Base-by-base conservation (phyloP, 2,329 filamentous ascomycete genomes). In the Paraphaeosphaeria sporulosa region DNA sequence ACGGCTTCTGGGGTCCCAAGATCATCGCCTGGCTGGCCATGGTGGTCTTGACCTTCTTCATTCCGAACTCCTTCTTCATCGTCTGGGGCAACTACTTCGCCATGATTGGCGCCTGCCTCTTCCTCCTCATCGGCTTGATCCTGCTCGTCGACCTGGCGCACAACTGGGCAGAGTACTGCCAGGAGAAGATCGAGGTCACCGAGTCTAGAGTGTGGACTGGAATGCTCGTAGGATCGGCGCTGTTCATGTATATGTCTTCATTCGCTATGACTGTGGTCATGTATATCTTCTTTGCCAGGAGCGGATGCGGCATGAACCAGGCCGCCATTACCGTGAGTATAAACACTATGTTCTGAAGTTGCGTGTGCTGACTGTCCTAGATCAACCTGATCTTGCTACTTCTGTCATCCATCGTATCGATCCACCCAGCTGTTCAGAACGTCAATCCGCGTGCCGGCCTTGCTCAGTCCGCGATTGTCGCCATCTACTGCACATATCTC, bases 1-100 rank as follows among this genome's bases (percentile, higher is more conserved):
- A 99, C 80, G 95, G 94, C n/a, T 99, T 93, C 80, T 99, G 95
- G 95, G 95, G 94, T 1, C 95, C 95, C 48, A 99, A 99, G 82
- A 86, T 99, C 60, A 87, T 97, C 61, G 87, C 89, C 55, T 99
- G 95, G 95, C 76, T 97, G 52, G 88, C 85, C 15, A 87, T 98
- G 67, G 89, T 98, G 61, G 92, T 97, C 60, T 76, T 96, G 60
- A 96, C 94, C 27, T 99, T 98, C 83, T 87, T 99, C 72, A 97
- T 99, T 59, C 95, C 95, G 17, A 94, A 99, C 74, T 84, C 83
- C 30, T 98, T 99, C 84, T 98, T 97, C 81, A 88, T 96, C 73
- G 88, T 96, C 66, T 99, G 93, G 89, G 95, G 95, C 64, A 96
- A 96, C 78, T 98, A 97, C 76, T 87, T 98, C 68, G 90, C 94